These are phyloP conservation scores for Globisporangium barbulae DNA, from an alignment of 352 stramenopile species.

Conservation along the genomic window DNA sequence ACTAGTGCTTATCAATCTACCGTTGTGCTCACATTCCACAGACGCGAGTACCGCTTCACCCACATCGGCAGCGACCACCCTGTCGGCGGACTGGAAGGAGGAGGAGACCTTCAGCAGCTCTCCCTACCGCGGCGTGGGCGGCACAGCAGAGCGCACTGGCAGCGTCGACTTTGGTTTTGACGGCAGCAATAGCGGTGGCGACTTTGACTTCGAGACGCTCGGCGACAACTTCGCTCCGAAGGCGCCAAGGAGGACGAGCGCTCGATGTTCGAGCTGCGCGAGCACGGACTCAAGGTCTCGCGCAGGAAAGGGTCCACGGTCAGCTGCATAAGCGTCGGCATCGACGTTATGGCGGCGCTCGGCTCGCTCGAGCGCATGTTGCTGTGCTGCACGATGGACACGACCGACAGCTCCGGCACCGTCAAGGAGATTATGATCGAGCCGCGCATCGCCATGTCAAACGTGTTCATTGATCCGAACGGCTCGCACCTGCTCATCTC, in stretches of 20 bases:
- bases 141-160: constrained; percentile 23
- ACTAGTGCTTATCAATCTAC: too few species aligned
- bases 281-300: constrained; percentile 84
- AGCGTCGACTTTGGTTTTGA: constrained; percentile 16
- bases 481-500: constrained; percentile 78
- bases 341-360: constrained; percentile 68
- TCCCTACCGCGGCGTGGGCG: constrained; percentile 27
- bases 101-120: constrained; percentile 34
- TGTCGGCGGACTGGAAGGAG: constrained; percentile 87
- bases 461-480: constrained; percentile 81
- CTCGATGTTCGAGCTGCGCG: constrained; percentile 84
- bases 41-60: not conserved
- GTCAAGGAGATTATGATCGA: constrained; percentile 90
- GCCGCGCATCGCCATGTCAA: constrained; percentile 75
- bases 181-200: constrained; percentile 44
- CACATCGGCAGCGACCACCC: constrained; percentile 24
- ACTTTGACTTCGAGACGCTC: constrained; percentile 78
- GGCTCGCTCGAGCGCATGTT: constrained; percentile 80
- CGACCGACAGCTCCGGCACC: constrained; percentile 63
- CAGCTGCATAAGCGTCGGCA: constrained; percentile 76
- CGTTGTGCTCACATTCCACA: too few species aligned
- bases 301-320: constrained; percentile 83
- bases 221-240: constrained; percentile 33
- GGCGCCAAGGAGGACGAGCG: constrained; percentile 61
- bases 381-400: constrained; percentile 71